These are phyloP conservation scores for Epichloe coenophiala DNA, from an alignment of 2,329 filamentous ascomycete species.

Conservation along the genomic window DNA sequence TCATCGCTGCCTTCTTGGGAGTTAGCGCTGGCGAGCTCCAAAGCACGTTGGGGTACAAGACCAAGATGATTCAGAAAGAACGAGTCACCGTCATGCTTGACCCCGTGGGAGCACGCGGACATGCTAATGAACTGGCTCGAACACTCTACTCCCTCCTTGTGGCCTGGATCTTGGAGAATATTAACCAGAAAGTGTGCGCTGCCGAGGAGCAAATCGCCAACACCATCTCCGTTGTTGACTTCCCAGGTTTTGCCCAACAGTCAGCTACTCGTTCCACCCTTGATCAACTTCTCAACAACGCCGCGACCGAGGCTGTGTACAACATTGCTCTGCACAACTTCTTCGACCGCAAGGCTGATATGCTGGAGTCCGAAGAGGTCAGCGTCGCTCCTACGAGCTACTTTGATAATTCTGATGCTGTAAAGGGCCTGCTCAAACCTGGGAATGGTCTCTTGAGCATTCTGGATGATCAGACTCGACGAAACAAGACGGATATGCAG, in stretches of 20 bases:
- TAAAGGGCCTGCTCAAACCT: constrained; percentile 79
- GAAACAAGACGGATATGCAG: constrained; percentile 78
- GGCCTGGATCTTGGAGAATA: constrained; percentile 81
- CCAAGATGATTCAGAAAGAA: constrained; percentile 89
- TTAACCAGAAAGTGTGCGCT: constrained; percentile 83
- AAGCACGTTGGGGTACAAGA: constrained; percentile 84
- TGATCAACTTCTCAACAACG: constrained; percentile 90
- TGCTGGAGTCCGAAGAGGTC: constrained; percentile 90
- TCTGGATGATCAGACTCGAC: constrained; percentile 85
- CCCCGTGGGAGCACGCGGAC: constrained; percentile 73
- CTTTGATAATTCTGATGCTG: constrained; percentile 93
- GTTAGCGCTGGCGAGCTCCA: constrained; percentile 72
- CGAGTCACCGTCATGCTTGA: constrained; percentile 98
- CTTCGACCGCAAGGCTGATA: constrained; percentile 86
- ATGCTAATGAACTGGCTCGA: constrained; percentile 85
- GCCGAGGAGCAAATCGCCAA: constrained; percentile 80
- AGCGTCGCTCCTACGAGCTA: constrained; percentile 84
- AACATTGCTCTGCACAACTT: constrained; percentile 91
- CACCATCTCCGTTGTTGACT: constrained; percentile 89
- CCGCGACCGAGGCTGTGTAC: constrained; percentile 82
- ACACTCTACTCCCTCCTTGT: constrained; percentile 90
- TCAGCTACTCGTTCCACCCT: constrained; percentile 71
- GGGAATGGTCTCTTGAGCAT: constrained; percentile 91
- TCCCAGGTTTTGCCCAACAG: constrained; percentile 84
- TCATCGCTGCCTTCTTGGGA: constrained; percentile 89